These are phyloP conservation scores for Talaromyces sp. DNA, from an alignment of 2,329 filamentous ascomycete species.

Conservation along the genomic window DNA sequence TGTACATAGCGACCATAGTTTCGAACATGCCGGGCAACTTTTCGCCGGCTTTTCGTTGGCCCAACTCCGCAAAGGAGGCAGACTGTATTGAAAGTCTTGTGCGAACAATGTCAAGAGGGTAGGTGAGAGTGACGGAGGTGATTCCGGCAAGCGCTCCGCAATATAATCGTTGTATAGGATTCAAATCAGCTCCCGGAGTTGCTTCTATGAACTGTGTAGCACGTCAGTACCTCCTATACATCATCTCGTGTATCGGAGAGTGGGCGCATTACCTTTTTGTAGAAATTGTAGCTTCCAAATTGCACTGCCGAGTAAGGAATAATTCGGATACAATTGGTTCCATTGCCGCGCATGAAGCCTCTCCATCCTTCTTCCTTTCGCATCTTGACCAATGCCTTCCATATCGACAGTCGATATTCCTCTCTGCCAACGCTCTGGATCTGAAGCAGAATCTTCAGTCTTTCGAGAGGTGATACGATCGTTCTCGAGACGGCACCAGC, in stretches of 20 bases:
- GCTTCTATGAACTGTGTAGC: slow-evolving; percentile 66
- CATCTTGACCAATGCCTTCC: slow-evolving; percentile 88
- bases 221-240: not conserved
- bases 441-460: slow-evolving; percentile 96
- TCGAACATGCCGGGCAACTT: slow-evolving; percentile 89
- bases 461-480: slow-evolving; percentile 91
- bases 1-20: slow-evolving; percentile 80
- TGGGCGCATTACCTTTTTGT: slow-evolving; percentile 69
- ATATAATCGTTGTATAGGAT: slow-evolving; percentile 70
- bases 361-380: slow-evolving; percentile 95
- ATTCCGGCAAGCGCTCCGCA: slow-evolving; percentile 91
- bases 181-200: slow-evolving; percentile 68
- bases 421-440: slow-evolving; percentile 85
- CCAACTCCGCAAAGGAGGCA: slow-evolving; percentile 82
- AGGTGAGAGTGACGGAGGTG: slow-evolving; percentile 91
- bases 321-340: slow-evolving; percentile 96
- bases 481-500: slow-evolving; percentile 97
- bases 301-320: slow-evolving; percentile 97
- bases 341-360: slow-evolving; percentile 96
- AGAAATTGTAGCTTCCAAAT: slow-evolving; percentile 97
- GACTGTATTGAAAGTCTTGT: slow-evolving; percentile 94
- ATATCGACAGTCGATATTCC: slow-evolving; percentile 90
- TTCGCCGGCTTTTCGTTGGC: slow-evolving; percentile 52
- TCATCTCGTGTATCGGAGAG: too few relatives aligned
- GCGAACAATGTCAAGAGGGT: slow-evolving; percentile 94